These are phyloP conservation scores for Aspergillus sp. DNA, from an alignment of 2,329 filamentous ascomycete genomes.

Conservation along the genomic window DNA sequence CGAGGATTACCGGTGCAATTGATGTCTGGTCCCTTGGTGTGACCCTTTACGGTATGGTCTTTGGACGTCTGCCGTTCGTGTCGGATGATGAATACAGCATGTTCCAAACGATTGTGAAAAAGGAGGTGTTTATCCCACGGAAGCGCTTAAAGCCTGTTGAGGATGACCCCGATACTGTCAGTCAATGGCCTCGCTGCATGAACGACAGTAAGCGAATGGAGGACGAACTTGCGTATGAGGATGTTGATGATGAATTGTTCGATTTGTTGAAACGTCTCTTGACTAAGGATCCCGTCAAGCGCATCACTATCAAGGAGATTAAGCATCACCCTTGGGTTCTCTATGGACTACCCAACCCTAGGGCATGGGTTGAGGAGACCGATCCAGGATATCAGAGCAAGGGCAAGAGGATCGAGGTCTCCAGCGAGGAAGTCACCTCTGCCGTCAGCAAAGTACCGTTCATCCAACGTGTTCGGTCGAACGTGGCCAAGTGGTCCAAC, in stretches of 20 bases:
- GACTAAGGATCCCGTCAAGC: constrained; percentile 80
- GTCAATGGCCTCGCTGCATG: constrained; percentile 47
- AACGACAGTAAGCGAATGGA: constrained; percentile 68
- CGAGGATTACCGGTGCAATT: constrained; percentile 83
- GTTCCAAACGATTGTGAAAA: constrained; percentile 85
- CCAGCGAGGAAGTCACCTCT: constrained; percentile 80
- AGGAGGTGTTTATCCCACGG: constrained; percentile 84
- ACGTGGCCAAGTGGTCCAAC: constrained; percentile 62
- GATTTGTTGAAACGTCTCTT: constrained; percentile 78
- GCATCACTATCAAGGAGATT: constrained; percentile 85
- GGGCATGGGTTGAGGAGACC: constrained; percentile 87
- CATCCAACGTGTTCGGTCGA: constrained; percentile 77
- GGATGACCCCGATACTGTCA: constrained; percentile 39
- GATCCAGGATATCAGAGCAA: constrained; percentile 74
- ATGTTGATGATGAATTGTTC: constrained; percentile 72
- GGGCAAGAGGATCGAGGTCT: constrained; percentile 85
- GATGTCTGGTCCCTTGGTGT: constrained; percentile 97
- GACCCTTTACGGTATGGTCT: constrained; percentile 92
- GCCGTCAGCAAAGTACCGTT: constrained; percentile 88
- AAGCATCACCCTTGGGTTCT: constrained; percentile 93
- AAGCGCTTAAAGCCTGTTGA: constrained; percentile 72
- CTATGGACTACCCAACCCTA: constrained; percentile 67
- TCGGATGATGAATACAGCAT: constrained; percentile 88
- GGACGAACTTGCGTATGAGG: constrained; percentile 77
- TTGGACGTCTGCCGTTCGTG: constrained; percentile 86